Evolutionary conservation across 164 flowering plant species (phyloP), one percentile per base, ranked within the genome.

Genomic region (Nelumbo lutea): DNA sequence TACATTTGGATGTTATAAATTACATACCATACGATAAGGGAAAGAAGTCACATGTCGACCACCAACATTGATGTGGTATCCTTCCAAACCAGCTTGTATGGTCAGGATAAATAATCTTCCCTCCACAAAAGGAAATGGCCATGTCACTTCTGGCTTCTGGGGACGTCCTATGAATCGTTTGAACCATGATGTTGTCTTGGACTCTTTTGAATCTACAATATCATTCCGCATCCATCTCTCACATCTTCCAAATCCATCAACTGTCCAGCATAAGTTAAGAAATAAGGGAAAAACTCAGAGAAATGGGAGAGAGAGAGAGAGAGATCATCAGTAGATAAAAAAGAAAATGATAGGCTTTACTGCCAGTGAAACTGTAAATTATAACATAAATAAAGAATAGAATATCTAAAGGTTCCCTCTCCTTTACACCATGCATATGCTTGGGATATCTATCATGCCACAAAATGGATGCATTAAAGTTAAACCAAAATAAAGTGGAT

Each of bases 31-130:
- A 43, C 96, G 84, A 81, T 95, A 95, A 65, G 92, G 90, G 70
- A 95, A 95, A 58, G 98, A 95, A 52, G 97, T 82, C 71, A 92
- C 81, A 74, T 95, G 99, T 58, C 93, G 86, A 41, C 99, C 99
- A 62, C 90, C 98, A 75, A 84, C 88, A 80, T 71, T 87, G 44
- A 95, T 80, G 78, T 92, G 97, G 68, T 76, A 92, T 61, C 99
- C 99, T 65, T 92, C 97, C 74, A 90, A 79, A 66, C 97, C 99
- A 76, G 98, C 98, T 67, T 91, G 88, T 9, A 95, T 52, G 9
- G 97, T 90, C 60, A 90, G 83, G 59, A 95, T 80, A 83, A 95
- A 92, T 55, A 92, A 66, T 73, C 86, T 83, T 47, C 86, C 93
- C 81, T 95, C 97, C 46, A 73, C 78, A 75, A 95, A 95, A 62